Conservation (phyloP, 1,284 basidiomycete genomes). For the Stygiomarasmius scandens region DNA sequence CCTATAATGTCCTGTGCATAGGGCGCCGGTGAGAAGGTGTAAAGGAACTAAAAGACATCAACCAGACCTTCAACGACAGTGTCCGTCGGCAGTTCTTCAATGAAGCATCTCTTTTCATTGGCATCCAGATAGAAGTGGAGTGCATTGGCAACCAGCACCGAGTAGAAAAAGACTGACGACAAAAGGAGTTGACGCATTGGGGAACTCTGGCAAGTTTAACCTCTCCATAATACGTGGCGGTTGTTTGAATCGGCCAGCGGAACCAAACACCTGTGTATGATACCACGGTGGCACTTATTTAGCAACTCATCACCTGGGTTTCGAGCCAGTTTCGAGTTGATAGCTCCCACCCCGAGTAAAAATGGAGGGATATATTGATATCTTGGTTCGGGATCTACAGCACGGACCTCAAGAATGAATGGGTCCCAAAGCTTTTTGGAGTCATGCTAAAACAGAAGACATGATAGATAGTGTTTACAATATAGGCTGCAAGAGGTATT, state of each 20-base stretch:
- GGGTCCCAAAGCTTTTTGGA: too few relatives aligned
- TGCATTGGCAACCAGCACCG: slow-evolving; percentile 39
- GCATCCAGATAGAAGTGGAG: slow-evolving; percentile 93
- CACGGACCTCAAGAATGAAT: too few relatives aligned
- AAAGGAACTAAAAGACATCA: slow-evolving; percentile 22
- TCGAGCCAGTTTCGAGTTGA: too few relatives aligned
- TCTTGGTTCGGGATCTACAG: too few relatives aligned
- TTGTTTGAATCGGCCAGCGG: neutral
- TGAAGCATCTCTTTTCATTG: slow-evolving; percentile 92
- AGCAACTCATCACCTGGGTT: too few relatives aligned
- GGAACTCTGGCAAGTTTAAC: neutral
- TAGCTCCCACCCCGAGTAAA: too few relatives aligned
- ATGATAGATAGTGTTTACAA: too few relatives aligned
- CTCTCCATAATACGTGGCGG: slow-evolving; percentile 1
- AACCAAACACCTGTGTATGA: too few relatives aligned
- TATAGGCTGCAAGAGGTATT: too few relatives aligned
- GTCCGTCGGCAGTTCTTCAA: slow-evolving; percentile 96
- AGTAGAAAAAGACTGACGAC: slow-evolving; percentile 6
- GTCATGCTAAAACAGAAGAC: too few relatives aligned
- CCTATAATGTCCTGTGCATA: slow-evolving; percentile 79
- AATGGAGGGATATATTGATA: too few relatives aligned
- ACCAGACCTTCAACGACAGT: slow-evolving; percentile 91
- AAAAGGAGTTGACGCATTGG: slow-evolving; percentile 3
- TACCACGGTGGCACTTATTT: too few relatives aligned
- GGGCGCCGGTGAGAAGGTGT: slow-evolving; percentile 1